phyloP scores from a whole-genome alignment of 176 grass and related monocot genomes.

The Tillandsia fasciculata region DNA sequence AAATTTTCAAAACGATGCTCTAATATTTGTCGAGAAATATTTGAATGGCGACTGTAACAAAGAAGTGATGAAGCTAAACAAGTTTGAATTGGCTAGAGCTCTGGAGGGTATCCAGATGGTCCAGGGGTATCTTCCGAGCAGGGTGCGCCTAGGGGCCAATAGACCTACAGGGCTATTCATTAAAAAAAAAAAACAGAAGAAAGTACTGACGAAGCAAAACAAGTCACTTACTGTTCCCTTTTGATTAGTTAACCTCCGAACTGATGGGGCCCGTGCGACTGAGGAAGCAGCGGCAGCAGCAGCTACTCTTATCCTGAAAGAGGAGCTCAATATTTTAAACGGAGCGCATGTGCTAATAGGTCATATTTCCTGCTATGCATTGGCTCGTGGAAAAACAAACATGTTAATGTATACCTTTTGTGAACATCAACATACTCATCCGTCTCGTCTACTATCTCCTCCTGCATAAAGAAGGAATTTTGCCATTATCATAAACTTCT shows the following conservation, averaged over 20 bases:
- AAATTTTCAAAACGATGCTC: too few species aligned
- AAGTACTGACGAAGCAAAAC: constrained; percentile 2
- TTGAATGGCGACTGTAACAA: too few species aligned
- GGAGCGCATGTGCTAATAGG: background rate
- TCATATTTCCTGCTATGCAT: background rate
- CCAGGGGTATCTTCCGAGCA: too few species aligned
- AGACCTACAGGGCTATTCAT: too few species aligned
- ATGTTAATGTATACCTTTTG: constrained; percentile 56
- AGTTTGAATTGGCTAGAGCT: too few species aligned
- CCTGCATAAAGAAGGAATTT: constrained; percentile 34
- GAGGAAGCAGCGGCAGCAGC: constrained; percentile 89
- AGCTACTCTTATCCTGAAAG: constrained; percentile 76
- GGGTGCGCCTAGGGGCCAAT: too few species aligned
- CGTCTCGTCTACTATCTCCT: constrained; percentile 98
- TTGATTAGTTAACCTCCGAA: constrained; percentile 74
- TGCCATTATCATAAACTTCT: background rate
- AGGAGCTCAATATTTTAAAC: background rate
- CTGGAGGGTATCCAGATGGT: too few species aligned
- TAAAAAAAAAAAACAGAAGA: too few species aligned
- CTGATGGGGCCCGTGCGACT: constrained; percentile 88
- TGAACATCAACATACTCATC: constrained; percentile 99
- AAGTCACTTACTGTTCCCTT: constrained; percentile 63
- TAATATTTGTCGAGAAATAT: too few species aligned
- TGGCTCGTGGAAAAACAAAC: constrained; percentile 10
- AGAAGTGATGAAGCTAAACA: too few species aligned